These are phyloP conservation scores for Fusarium verticillioides DNA, from an alignment of 2,329 filamentous ascomycete genomes.

Conservation along the genomic window DNA sequence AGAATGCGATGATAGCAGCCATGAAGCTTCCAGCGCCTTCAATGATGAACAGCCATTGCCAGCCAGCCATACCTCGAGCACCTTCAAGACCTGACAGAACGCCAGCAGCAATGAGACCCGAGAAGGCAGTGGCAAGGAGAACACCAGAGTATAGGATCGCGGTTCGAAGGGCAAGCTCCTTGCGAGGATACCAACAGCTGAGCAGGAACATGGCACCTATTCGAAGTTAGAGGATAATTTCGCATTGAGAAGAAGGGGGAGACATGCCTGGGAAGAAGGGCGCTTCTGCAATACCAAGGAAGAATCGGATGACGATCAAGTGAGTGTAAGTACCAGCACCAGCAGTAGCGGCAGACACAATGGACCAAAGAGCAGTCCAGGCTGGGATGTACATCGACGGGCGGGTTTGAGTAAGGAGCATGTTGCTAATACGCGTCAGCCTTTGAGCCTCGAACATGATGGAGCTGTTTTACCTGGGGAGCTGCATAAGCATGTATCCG, in stretches of 20 bases:
- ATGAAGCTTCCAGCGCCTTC: conserved; percentile 42
- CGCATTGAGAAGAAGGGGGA: accelerated
- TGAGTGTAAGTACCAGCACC: conserved; percentile 15
- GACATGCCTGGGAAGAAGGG: conserved; percentile 32
- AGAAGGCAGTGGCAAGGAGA: conserved; percentile 36
- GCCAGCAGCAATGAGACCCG: conserved; percentile 42
- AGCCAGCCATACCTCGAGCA: conserved; percentile 48
- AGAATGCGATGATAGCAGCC: conserved; percentile 31
- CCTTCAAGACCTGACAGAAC: conserved; percentile 36
- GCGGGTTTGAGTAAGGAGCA: conserved; percentile 27
- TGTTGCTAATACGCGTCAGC: neutral
- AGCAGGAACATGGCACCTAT: neutral
- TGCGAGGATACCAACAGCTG: conserved; percentile 41
- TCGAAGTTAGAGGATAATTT: accelerated
- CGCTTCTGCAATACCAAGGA: conserved; percentile 40
- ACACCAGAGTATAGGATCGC: conserved; percentile 42
- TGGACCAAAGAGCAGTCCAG: conserved; percentile 37
- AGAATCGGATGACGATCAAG: conserved; percentile 31
- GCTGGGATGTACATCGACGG: conserved; percentile 33
- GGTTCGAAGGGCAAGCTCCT: conserved; percentile 41
- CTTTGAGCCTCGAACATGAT: accelerated
- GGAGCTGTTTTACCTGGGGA: neutral
- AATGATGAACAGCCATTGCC: conserved; percentile 56
- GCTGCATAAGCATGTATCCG: conserved; percentile 32
- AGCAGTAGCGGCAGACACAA: conserved; percentile 37